Conservation (phyloP, 2,329 filamentous ascomycete species). For the Colletotrichum sansevieriae region DNA sequence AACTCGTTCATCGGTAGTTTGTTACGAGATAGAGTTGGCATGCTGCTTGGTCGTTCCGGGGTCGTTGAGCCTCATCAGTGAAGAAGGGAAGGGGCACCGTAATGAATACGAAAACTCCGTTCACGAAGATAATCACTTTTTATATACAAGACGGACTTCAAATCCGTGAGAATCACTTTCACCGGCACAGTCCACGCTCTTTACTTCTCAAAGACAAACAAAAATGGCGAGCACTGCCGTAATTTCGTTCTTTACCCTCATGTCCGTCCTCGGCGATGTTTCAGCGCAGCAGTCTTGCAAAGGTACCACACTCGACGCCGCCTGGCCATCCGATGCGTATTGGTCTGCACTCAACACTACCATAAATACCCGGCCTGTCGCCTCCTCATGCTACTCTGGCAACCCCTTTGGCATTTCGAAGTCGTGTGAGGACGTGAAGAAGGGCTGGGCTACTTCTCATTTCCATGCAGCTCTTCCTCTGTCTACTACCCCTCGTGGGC, state of each 20-base stretch:
- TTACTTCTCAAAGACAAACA: not conserved
- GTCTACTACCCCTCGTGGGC: conserved; percentile 20
- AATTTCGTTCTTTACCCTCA: conserved; percentile 5
- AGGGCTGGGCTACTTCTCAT: conserved; percentile 17
- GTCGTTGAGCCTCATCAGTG: not conserved
- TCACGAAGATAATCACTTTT: not conserved
- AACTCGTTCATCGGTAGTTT: not conserved
- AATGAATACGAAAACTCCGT: conserved; percentile 21
- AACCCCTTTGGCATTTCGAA: conserved; percentile 19
- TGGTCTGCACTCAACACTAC: conserved; percentile 61
- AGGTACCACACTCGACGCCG: conserved; percentile 14
- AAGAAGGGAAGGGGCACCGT: not conserved
- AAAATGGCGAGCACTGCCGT: conserved; percentile 3
- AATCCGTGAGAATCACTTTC: not conserved
- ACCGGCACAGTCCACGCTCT: not conserved
- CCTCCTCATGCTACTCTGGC: conserved; percentile 58
- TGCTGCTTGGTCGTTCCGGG: not conserved
- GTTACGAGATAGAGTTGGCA: not conserved
- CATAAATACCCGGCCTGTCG: conserved; percentile 59
- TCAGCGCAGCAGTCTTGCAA: conserved; percentile 32
- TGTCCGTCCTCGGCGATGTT: not conserved
- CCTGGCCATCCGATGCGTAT: conserved; percentile 34
- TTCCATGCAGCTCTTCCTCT: conserved; percentile 26
- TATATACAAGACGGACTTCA: not conserved
- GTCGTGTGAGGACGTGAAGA: conserved; percentile 24